Evolutionary conservation across 768 basidiomycete genomes (phyloP).

Genomic region (Tricholomella constricta): DNA sequence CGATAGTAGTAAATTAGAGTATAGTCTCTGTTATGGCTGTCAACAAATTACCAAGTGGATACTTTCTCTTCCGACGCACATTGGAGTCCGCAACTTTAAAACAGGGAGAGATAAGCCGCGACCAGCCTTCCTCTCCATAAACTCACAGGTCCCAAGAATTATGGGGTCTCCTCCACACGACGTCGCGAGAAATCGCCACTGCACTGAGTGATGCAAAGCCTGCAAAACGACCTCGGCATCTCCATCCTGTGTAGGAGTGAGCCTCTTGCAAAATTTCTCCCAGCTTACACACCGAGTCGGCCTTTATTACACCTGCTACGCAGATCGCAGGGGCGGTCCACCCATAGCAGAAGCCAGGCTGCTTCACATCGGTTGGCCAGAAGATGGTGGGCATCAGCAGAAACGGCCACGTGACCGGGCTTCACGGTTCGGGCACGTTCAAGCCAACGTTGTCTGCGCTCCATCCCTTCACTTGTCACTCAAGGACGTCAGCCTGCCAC

Average conservation of each 20-base stretch:
- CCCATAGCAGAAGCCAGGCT: constrained; percentile 58
- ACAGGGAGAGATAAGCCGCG: constrained; percentile 4
- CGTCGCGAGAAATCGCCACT: constrained; percentile 27
- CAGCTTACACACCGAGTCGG: constrained; percentile 29
- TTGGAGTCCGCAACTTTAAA: constrained; percentile 10
- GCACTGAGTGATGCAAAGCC: constrained; percentile 18
- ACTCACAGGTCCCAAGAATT: constrained; percentile 35
- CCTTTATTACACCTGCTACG: constrained; percentile 52
- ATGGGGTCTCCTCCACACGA: constrained; percentile 35
- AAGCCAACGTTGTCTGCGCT: not conserved
- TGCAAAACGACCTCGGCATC: constrained; percentile 20
- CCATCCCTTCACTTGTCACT: constrained; percentile 6
- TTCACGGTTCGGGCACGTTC: not conserved
- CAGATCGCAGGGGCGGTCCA: constrained; percentile 53
- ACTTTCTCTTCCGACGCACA: constrained; percentile 11
- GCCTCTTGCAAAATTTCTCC: not conserved
- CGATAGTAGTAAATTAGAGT: constrained; percentile 52
- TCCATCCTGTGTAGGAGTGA: constrained; percentile 10
- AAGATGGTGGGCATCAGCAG: constrained; percentile 41
- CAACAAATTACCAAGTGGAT: not conserved
- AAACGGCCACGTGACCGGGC: constrained; percentile 32
- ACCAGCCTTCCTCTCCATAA: constrained; percentile 11
- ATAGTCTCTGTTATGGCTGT: constrained; percentile 19
- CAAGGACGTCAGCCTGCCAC: not conserved
- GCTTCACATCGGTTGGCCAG: constrained; percentile 55